Conservation (phyloP, 2,329 filamentous ascomycete genomes). For the Ophiostoma novo-ulmi region DNA sequence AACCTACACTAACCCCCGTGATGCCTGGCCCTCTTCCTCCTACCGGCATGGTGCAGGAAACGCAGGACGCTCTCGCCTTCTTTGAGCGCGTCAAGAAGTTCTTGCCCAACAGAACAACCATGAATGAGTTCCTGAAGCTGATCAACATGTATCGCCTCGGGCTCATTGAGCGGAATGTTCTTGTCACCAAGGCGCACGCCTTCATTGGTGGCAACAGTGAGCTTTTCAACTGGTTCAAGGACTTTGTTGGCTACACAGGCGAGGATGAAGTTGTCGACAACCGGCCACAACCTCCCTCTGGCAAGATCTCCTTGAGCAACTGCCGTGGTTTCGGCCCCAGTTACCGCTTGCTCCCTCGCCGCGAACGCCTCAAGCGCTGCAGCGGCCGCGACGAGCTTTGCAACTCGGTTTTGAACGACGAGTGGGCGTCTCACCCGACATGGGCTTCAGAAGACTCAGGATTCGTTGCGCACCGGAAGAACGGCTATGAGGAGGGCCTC, state of each 20-base stretch:
- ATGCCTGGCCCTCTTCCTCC: constrained; percentile 84
- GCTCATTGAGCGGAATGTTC: constrained; percentile 76
- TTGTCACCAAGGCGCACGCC: constrained; percentile 74
- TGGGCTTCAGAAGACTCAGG: constrained; percentile 98
- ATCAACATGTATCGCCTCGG: constrained; percentile 94
- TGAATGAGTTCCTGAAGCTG: constrained; percentile 94
- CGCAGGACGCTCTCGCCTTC: constrained; percentile 80
- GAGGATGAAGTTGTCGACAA: constrained; percentile 76
- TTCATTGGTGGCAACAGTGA: constrained; percentile 89
- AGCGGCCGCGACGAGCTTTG: constrained; percentile 94
- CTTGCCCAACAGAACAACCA: constrained; percentile 83
- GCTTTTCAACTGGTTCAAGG: constrained; percentile 82
- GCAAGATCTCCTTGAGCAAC: constrained; percentile 87
- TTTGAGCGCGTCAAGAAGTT: constrained; percentile 97
- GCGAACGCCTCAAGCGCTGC: constrained; percentile 84
- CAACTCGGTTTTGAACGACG: constrained; percentile 87
- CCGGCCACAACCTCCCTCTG: constrained; percentile 66
- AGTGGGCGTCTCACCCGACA: constrained; percentile 97
- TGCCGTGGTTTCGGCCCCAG: constrained; percentile 94
- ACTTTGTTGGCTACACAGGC: constrained; percentile 72
- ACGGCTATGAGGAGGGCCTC: constrained; percentile 86
- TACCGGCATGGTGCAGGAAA: constrained; percentile 65
- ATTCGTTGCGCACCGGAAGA: constrained; percentile 96
- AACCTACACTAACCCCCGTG: constrained; percentile 81
- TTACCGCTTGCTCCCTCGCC: constrained; percentile 82